A percentile compares a stretch with the other conserved stretches of the same genome.
Conservation (phyloP, 129 eudicot genomes). For the Helichrysum umbraculigerum region DNA sequence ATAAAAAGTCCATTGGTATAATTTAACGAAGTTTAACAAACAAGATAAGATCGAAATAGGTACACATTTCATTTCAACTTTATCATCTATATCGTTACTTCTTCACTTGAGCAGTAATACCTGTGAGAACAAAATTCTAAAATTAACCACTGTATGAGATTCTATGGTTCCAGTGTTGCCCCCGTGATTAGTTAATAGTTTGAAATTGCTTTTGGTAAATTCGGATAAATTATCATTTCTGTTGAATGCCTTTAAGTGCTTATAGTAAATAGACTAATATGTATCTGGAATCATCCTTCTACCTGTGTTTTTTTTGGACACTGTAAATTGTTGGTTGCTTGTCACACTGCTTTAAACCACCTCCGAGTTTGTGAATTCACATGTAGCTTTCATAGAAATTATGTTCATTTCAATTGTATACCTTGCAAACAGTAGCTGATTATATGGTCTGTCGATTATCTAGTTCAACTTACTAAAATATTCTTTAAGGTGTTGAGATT, state of each 20-base stretch:
- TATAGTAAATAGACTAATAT: neutral
- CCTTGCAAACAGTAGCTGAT: neutral
- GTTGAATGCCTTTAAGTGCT: neutral
- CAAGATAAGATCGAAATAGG: no score
- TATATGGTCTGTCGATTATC: neutral
- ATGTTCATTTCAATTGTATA: conserved; percentile 6
- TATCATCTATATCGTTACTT: no score
- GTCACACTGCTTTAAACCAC: neutral
- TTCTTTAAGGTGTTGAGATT: conserved; percentile 11
- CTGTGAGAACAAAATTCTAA: no score
- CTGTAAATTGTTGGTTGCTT: conserved; percentile 4
- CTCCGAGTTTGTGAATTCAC: conserved; percentile 17
- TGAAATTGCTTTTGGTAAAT: neutral
- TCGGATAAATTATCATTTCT: neutral
- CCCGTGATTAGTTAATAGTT: conserved; percentile 1
- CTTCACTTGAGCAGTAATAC: no score
- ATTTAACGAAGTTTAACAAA: no score
- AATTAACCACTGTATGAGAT: conserved; percentile 11
- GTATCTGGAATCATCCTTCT: conserved; percentile 10
- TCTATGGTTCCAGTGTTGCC: conserved; percentile 1
- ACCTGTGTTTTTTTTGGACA: neutral
- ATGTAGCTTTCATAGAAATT: neutral
- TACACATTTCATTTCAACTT: no score
- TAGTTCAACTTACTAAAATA: neutral
- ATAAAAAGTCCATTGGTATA: no score